Conservation (phyloP, 176 grass and related monocot genomes). For the Saccharum officinarum region DNA sequence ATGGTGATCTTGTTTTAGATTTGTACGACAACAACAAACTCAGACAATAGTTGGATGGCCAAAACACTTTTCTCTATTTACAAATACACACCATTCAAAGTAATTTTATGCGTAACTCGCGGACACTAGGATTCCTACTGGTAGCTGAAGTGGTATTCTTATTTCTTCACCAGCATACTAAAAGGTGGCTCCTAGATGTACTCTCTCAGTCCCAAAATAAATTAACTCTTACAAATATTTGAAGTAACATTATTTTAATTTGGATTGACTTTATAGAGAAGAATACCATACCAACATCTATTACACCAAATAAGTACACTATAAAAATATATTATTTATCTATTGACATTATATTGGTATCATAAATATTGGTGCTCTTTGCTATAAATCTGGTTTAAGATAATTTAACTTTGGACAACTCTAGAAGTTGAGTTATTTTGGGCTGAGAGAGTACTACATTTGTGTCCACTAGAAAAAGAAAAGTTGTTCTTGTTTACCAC, state of each 20-base stretch:
- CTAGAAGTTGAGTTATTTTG: background rate
- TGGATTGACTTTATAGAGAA: background rate
- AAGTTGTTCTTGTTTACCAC: background rate
- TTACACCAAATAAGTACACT: background rate
- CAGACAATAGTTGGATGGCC: too few relatives aligned
- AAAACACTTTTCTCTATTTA: background rate
- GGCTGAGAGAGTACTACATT: background rate
- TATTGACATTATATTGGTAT: background rate
- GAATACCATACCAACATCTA: background rate
- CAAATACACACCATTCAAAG: too few relatives aligned
- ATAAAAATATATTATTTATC: background rate
- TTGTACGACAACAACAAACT: background rate
- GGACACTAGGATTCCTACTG: too few relatives aligned
- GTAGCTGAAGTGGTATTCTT: background rate
- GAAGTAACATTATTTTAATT: background rate
- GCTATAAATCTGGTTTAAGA: background rate
- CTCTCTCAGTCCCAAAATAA: background rate
- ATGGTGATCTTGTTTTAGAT: background rate
- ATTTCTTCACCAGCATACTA: background rate
- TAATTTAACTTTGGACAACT: background rate
- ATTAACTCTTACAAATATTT: background rate
- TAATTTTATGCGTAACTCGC: too few relatives aligned
- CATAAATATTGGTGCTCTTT: background rate
- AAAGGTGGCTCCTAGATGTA: background rate
- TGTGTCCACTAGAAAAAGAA: background rate